A percentile compares a stretch with the other conserved stretches of the same genome.
Evolutionary conservation across 2,329 filamentous ascomycete genomes (phyloP).

Genomic region (Xylaria sp.): DNA sequence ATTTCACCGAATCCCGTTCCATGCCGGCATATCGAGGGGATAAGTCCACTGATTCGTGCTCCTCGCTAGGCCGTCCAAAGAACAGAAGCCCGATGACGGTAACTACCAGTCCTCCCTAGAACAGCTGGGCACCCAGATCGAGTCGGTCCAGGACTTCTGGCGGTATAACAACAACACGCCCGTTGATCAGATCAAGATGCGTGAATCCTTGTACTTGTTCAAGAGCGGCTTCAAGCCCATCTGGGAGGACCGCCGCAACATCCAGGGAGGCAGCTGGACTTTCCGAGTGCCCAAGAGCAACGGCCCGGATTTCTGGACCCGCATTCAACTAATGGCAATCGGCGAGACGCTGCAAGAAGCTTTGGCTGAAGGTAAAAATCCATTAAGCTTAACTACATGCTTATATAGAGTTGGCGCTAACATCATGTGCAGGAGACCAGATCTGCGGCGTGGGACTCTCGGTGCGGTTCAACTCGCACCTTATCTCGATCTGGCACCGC

Average conservation of each 20-base stretch:
- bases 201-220: constrained; percentile 82
- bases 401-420: constrained; percentile 14
- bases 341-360: constrained; percentile 82
- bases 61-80: constrained; percentile 55
- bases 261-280: constrained; percentile 88
- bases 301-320: constrained; percentile 80
- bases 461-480: constrained; percentile 86
- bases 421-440: constrained; percentile 71
- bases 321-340: constrained; percentile 82
- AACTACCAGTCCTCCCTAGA: constrained; percentile 67
- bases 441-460: constrained; percentile 90
- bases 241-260: constrained; percentile 89
- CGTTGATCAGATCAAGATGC: constrained; percentile 78
- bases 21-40: background rate
- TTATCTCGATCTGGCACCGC: constrained; percentile 94
- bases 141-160: constrained; percentile 87
- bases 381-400: background rate
- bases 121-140: constrained; percentile 72
- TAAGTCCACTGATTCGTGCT: constrained; percentile 10
- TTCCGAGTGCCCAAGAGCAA: constrained; percentile 85
- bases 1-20: background rate
- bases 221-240: constrained; percentile 79
- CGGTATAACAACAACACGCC: constrained; percentile 84
- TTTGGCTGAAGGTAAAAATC: constrained; percentile 71
- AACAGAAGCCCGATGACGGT: constrained; percentile 54